Conservation (phyloP, 164 flowering plant genomes). For the Echeveria elegans region DNA sequence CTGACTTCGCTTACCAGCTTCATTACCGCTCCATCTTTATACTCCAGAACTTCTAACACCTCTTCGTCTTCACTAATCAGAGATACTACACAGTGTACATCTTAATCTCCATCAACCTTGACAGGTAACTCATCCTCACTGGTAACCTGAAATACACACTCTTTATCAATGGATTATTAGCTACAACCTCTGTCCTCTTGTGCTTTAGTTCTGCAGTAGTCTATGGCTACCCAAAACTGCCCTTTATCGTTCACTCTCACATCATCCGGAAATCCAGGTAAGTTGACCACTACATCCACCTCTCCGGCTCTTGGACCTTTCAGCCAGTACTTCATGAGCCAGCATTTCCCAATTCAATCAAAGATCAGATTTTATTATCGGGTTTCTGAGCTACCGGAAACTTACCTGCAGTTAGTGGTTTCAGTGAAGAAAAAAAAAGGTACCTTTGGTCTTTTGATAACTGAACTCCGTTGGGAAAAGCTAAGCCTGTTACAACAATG, state of each 20-base stretch:
- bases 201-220: conserved; percentile 71
- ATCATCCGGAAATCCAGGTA: conserved; percentile 96
- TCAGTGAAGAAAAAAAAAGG: conserved; percentile 87
- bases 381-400: neutral
- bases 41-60: conserved; percentile 77
- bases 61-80: conserved; percentile 61
- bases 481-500: conserved; percentile 68
- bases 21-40: conserved; percentile 64
- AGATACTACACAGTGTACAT: conserved; percentile 82
- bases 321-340: conserved; percentile 77
- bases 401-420: conserved; percentile 91
- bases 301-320: conserved; percentile 57
- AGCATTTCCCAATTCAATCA: conserved; percentile 16
- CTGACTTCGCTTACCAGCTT: conserved; percentile 92
- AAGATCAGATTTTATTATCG: neutral
- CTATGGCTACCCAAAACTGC: conserved; percentile 93
- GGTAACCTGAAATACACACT: conserved; percentile 79
- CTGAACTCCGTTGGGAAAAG: conserved; percentile 95
- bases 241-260: conserved; percentile 73
- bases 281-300: conserved; percentile 46
- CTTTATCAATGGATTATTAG: conserved; percentile 74
- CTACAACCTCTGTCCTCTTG: conserved; percentile 66
- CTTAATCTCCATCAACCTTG: conserved; percentile 62
- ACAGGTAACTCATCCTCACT: conserved; percentile 46
- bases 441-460: conserved; percentile 67